Percentiles rank a stretch among this genome's conserved stretches.
phyloP scores from a whole-genome alignment of 2,329 filamentous ascomycete genomes.

The Aspergillus hiratsukae region DNA sequence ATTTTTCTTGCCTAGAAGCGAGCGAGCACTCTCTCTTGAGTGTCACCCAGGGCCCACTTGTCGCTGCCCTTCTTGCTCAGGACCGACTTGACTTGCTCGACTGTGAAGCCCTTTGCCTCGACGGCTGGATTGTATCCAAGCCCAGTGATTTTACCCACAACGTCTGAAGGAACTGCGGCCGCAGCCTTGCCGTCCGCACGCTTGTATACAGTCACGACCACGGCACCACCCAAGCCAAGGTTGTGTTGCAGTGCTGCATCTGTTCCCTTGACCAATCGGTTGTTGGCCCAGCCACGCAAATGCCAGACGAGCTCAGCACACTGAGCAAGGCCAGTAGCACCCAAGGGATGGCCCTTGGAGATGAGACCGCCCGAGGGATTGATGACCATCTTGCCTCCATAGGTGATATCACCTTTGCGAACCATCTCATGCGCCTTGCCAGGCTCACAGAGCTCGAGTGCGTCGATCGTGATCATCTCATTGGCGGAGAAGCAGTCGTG shows the following conservation, averaged over 20 bases:
- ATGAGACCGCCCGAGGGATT: conserved; percentile 95
- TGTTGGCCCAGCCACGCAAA: conserved; percentile 91
- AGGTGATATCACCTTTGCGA: conserved; percentile 81
- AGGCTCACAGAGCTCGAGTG: conserved; percentile 69
- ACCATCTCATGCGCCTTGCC: conserved; percentile 93
- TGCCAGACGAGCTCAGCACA: conserved; percentile 96
- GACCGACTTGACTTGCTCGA: conserved; percentile 63
- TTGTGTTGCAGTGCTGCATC: conserved; percentile 83
- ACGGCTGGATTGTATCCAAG: conserved; percentile 91
- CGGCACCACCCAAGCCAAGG: conserved; percentile 83
- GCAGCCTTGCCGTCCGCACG: conserved; percentile 71
- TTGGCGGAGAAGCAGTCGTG: conserved; percentile 98
- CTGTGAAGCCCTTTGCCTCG: conserved; percentile 82
- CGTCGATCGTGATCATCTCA: conserved; percentile 86
- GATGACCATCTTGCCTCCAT: conserved; percentile 74
- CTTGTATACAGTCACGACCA: conserved; percentile 84
- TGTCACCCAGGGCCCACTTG: conserved; percentile 76
- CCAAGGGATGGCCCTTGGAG: conserved; percentile 91
- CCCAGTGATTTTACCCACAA: conserved; percentile 61
- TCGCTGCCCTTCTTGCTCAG: conserved; percentile 66
- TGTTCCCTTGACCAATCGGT: conserved; percentile 66
- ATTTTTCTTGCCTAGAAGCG: conserved; percentile 47
- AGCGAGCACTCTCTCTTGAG: conserved; percentile 66
- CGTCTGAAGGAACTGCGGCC: conserved; percentile 55
- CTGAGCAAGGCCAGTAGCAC: conserved; percentile 90